phyloP scores from a whole-genome alignment of 2,329 filamentous ascomycete species.

The Penicillium janthinellum region DNA sequence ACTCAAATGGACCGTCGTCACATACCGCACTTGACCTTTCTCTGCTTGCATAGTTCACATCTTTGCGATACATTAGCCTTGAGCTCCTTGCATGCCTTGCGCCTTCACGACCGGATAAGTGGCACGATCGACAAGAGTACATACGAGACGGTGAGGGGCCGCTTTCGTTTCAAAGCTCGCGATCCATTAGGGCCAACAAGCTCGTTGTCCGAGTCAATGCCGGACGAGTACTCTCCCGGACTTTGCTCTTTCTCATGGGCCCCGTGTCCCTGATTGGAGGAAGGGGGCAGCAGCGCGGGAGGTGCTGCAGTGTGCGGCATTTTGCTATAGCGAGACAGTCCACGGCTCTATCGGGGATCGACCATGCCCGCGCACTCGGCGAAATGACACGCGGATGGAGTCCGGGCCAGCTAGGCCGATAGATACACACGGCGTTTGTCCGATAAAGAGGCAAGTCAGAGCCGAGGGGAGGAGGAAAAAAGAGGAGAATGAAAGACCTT shows the following conservation, averaged over 20 bases:
- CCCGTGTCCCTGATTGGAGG: slow-evolving; percentile 23
- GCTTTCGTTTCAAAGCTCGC: slow-evolving; percentile 40
- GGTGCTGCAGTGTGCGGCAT: slow-evolving; percentile 37
- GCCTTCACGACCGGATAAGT: background rate
- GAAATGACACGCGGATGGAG: slow-evolving; percentile 4
- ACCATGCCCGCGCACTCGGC: slow-evolving; percentile 19
- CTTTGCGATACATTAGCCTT: slow-evolving; percentile 32
- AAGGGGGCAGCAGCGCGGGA: slow-evolving; percentile 26
- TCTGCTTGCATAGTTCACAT: slow-evolving; percentile 49
- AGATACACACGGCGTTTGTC: slow-evolving; percentile 15
- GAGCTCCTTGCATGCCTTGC: background rate
- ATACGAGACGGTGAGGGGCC: slow-evolving; percentile 43
- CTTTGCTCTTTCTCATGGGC: slow-evolving; percentile 36
- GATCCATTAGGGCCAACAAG: slow-evolving; percentile 31
- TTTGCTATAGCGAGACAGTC: slow-evolving; percentile 34
- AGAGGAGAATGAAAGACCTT: slow-evolving; percentile 13
- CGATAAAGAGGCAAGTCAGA: slow-evolving; percentile 13
- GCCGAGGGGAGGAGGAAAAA: slow-evolving; percentile 11
- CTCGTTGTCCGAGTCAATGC: slow-evolving; percentile 39
- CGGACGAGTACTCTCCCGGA: slow-evolving; percentile 39
- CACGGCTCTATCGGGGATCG: slow-evolving; percentile 24
- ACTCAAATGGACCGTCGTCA: background rate
- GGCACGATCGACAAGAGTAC: slow-evolving; percentile 21
- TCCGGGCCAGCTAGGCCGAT: slow-evolving; percentile 3
- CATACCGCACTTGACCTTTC: slow-evolving; percentile 51